Percentiles rank a stretch among this genome's conserved stretches.
Evolutionary conservation across 768 basidiomycete species (phyloP).

Genomic region (Holtermanniella nyarrowii): DNA sequence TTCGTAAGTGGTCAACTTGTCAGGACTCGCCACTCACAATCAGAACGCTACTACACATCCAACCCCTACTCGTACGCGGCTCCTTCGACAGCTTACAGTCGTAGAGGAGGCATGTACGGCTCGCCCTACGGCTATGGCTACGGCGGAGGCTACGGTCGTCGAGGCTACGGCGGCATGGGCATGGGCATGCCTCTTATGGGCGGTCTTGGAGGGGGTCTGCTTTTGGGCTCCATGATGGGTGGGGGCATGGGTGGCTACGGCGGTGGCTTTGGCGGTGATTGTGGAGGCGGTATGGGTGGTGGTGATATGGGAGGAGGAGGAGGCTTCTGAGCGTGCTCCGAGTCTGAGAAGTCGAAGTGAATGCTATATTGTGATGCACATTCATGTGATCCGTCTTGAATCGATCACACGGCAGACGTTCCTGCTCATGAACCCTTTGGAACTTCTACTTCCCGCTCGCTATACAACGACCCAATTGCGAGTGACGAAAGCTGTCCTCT

Average conservation of each 20-base stretch:
- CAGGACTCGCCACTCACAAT: neutral
- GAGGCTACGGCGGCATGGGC: constrained; percentile 12
- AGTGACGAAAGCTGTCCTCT: too few relatives aligned
- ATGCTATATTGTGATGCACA: too few relatives aligned
- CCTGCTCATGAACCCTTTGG: too few relatives aligned
- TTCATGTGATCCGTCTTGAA: too few relatives aligned
- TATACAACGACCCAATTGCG: too few relatives aligned
- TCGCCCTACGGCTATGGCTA: constrained; percentile 23
- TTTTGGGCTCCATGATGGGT: constrained; percentile 7
- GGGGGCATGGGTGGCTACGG: constrained; percentile 3
- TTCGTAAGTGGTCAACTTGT: constrained; percentile 12
- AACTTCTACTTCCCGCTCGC: too few relatives aligned
- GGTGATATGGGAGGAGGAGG: constrained; percentile 1
- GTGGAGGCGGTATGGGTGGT: constrained; percentile 6
- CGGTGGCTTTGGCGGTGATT: constrained; percentile 12
- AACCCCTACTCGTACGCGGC: constrained; percentile 27
- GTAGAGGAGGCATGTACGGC: constrained; percentile 13
- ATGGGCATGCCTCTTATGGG: constrained; percentile 8
- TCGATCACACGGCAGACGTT: too few relatives aligned
- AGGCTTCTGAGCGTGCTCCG: neutral
- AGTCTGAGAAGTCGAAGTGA: too few relatives aligned
- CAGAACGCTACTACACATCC: constrained; percentile 19
- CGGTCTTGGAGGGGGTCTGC: constrained; percentile 16
- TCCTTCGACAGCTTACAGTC: constrained; percentile 13
- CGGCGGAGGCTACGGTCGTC: constrained; percentile 14